Percentiles rank a stretch among this genome's conserved stretches.
phyloP scores from a whole-genome alignment of 2,329 filamentous ascomycete species.

The Salinomyces thailandicus region DNA sequence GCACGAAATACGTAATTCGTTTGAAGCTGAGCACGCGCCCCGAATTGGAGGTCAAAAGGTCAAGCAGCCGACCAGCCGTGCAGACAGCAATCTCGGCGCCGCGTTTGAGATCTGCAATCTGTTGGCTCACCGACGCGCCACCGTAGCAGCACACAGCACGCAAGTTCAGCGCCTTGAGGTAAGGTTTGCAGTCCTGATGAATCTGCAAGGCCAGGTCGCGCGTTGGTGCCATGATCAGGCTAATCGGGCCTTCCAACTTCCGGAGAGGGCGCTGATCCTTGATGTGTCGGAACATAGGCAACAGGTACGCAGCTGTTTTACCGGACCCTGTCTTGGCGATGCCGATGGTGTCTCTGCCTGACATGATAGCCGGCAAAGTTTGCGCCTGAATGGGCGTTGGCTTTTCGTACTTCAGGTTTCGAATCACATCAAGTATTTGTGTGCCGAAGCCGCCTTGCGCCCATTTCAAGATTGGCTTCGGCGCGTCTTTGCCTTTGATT shows the following conservation, averaged over 20 bases:
- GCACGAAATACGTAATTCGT: constrained; percentile 83
- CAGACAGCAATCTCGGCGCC: constrained; percentile 92
- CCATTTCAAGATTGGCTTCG: constrained; percentile 93
- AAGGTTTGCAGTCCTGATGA: constrained; percentile 87
- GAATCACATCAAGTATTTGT: constrained; percentile 77
- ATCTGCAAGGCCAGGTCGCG: constrained; percentile 91
- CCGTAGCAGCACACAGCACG: constrained; percentile 89
- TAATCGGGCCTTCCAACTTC: constrained; percentile 76
- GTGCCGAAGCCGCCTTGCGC: constrained; percentile 86
- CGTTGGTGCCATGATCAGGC: constrained; percentile 85
- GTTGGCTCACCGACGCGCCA: constrained; percentile 89
- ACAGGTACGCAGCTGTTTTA: constrained; percentile 88
- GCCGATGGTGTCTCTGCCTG: constrained; percentile 86
- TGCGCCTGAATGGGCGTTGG: constrained; percentile 94
- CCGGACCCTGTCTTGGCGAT: constrained; percentile 96
- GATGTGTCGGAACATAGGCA: constrained; percentile 97
- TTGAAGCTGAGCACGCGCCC: constrained; percentile 87
- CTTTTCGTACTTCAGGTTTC: constrained; percentile 69
- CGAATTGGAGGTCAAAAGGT: constrained; percentile 83
- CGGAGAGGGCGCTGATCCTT: constrained; percentile 80
- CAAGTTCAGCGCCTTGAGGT: constrained; percentile 74
- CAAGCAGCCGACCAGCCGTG: constrained; percentile 90
- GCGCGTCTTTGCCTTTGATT: constrained; percentile 75
- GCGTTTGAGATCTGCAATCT: constrained; percentile 92
- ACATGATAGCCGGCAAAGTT: constrained; percentile 90